Evolutionary conservation across 352 stramenopile genomes (phyloP).

Genomic region (Pythium utonaiense): DNA sequence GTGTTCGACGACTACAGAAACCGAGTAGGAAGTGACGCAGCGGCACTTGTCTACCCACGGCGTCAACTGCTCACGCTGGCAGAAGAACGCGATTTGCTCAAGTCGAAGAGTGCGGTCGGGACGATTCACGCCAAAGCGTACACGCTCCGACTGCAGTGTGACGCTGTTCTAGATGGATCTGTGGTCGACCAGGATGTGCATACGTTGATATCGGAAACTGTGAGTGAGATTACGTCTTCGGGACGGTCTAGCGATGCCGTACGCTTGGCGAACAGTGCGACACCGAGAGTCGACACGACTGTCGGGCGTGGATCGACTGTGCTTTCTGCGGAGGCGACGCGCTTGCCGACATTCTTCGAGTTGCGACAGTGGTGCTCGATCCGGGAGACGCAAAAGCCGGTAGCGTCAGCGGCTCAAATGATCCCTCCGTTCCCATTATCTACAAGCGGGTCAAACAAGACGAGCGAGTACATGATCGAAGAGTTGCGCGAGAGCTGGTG

Average conservation of each 20-base stretch:
- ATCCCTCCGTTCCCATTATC: constrained; percentile 23
- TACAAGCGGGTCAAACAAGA: constrained; percentile 17
- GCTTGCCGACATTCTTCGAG: too few relatives aligned
- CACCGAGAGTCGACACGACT: too few relatives aligned
- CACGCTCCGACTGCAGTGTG: too few relatives aligned
- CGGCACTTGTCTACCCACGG: not conserved
- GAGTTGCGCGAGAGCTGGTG: constrained; percentile 45
- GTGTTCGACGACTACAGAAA: constrained; percentile 1
- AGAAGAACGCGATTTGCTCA: constrained; percentile 2
- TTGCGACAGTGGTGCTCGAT: too few relatives aligned
- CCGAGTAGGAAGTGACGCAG: not conserved
- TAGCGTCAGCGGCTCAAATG: not conserved
- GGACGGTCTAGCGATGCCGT: not conserved
- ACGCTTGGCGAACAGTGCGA: too few relatives aligned
- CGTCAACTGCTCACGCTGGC: constrained; percentile 2
- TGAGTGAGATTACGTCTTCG: not conserved
- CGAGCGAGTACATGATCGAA: constrained; percentile 34
- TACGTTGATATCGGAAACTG: not conserved
- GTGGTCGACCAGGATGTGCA: not conserved
- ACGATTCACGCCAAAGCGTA: not conserved
- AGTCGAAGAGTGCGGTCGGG: not conserved
- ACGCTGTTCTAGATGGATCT: not conserved
- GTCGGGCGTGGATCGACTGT: too few relatives aligned
- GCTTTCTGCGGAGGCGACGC: too few relatives aligned
- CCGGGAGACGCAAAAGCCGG: too few relatives aligned